phyloP scores from a whole-genome alignment of 2,329 filamentous ascomycete species.

The Ascochyta rabiei region DNA sequence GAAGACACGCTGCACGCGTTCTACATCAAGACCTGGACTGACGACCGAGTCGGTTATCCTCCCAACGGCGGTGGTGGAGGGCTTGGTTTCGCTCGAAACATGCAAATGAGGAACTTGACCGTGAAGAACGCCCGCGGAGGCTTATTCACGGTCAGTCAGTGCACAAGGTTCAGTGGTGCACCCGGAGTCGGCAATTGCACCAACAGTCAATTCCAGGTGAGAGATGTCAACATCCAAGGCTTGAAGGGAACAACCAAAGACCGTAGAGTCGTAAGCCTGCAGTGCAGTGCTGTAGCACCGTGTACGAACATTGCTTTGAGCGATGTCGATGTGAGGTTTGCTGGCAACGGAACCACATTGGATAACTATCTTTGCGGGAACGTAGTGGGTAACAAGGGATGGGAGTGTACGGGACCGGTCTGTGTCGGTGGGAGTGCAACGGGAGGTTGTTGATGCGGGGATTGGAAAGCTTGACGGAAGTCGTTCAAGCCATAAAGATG shows the following conservation, averaged over 20 bases:
- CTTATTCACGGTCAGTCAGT: slow-evolving; percentile 49
- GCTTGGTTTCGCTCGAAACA: slow-evolving; percentile 51
- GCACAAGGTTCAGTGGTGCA: slow-evolving; percentile 47
- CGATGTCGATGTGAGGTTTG: slow-evolving; percentile 23
- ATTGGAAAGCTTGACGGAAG: slow-evolving; percentile 1
- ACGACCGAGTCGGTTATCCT: slow-evolving; percentile 56
- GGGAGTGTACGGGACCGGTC: slow-evolving; percentile 27
- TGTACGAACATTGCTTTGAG: slow-evolving; percentile 29
- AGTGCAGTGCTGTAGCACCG: slow-evolving; percentile 37
- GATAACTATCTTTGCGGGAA: slow-evolving; percentile 28
- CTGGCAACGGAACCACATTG: slow-evolving; percentile 19
- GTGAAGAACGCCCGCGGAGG: slow-evolving; percentile 33
- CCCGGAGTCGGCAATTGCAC: slow-evolving; percentile 46
- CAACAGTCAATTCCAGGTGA: slow-evolving; percentile 50
- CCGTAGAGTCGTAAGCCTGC: slow-evolving; percentile 26
- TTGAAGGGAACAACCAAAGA: slow-evolving; percentile 37
- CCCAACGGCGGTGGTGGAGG: slow-evolving; percentile 66
- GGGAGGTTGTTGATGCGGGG: slow-evolving; percentile 24
- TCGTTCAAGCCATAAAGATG: neutral
- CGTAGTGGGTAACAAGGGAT: slow-evolving; percentile 23
- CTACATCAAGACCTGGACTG: slow-evolving; percentile 67
- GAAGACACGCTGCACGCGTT: slow-evolving; percentile 55
- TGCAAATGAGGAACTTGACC: slow-evolving; percentile 47
- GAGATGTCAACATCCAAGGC: slow-evolving; percentile 39
- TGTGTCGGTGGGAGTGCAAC: slow-evolving; percentile 29